Conservation (phyloP, 2,329 filamentous ascomycete species). For the Monilinia fructigena region DNA sequence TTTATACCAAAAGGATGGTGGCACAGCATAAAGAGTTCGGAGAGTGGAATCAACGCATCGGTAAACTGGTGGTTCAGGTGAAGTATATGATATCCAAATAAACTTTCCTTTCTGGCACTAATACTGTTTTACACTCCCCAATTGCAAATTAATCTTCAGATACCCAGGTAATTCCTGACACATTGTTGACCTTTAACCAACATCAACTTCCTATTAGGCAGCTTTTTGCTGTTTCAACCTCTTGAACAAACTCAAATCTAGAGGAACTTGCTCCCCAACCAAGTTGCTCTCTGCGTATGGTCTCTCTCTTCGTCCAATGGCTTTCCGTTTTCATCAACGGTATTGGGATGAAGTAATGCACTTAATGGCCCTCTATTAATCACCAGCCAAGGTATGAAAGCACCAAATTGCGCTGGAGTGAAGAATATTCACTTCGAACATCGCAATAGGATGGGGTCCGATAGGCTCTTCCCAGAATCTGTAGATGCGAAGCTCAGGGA, state of each 20-base stretch:
- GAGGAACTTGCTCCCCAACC: constrained; percentile 65
- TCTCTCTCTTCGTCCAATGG: constrained; percentile 37
- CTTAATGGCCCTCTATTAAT: constrained; percentile 79
- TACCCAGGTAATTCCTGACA: not conserved
- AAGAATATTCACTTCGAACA: constrained; percentile 94
- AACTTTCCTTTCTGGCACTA: not conserved
- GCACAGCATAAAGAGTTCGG: constrained; percentile 74
- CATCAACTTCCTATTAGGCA: not conserved
- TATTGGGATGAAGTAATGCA: constrained; percentile 81
- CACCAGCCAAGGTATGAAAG: constrained; percentile 81
- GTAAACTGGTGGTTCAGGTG: constrained; percentile 58
- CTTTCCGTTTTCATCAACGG: constrained; percentile 52
- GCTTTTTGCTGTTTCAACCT: constrained; percentile 22
- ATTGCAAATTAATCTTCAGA: not conserved
- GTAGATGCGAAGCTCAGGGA: constrained; percentile 84
- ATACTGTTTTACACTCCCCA: not conserved
- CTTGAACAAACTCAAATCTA: constrained; percentile 56
- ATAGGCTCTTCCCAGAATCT: constrained; percentile 72
- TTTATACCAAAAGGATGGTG: constrained; percentile 85
- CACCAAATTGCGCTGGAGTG: constrained; percentile 82
- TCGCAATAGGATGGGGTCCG: constrained; percentile 78
- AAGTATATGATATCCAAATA: constrained; percentile 17
- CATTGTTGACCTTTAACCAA: not conserved
- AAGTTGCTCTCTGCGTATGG: constrained; percentile 63
- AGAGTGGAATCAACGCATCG: constrained; percentile 42